Base-by-base conservation (phyloP, 352 stramenopile species). In the Phytophthora megakarya region DNA sequence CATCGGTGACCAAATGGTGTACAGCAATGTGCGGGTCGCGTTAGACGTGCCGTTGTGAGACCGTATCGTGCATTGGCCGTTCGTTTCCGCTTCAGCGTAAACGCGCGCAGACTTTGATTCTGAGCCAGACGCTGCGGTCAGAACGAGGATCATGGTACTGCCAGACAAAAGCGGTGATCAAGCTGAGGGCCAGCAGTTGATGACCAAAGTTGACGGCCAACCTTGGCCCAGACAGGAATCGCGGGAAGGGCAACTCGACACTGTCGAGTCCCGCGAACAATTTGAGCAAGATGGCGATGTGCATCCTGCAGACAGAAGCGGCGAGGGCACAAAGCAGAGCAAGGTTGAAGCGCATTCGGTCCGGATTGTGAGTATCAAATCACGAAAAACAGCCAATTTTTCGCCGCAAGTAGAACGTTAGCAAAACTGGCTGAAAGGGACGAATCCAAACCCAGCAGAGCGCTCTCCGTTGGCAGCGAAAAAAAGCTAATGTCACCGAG, bases 201-300 rank as follows among this genome's bases (percentile, higher is more conserved):
- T 54, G 47, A 35, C 32, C 47, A 43, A 43, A 54, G 16, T 18
- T 22, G 28, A 35, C 44, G 11, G 18, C 30, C 50, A 32, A 21
- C 26, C 19, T 63, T 63, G 23, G n/a, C n/a, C 37, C 57, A 44
- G 44, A 26, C 38, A 15, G 32, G 26, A 8, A 18, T 19, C 30
- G 30, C 16, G 18, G 9, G 22, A 9, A 22, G n/a, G 37, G 10
- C 35, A 18, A 37, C 16, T 40, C n/a, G 48, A 58, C 35, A 30
- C 5, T 32, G 26, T 32, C 5, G 26, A 32, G 9, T 32, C 15
- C n/a, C 16, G 49, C 10, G 19, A 12, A 13, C 26, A 50, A 35
- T 18, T 61, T 61, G 42, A 67, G 50, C 28, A 67, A 62, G 40
- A 67, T 56, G 43, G 9, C 19, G 52, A 56, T 67, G 50, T 67